Percentiles rank a stretch among this genome's conserved stretches.
Evolutionary conservation across 225 moss, liverwort and hornwort species (phyloP).

Genomic region (Antitrichia curtipendula): DNA sequence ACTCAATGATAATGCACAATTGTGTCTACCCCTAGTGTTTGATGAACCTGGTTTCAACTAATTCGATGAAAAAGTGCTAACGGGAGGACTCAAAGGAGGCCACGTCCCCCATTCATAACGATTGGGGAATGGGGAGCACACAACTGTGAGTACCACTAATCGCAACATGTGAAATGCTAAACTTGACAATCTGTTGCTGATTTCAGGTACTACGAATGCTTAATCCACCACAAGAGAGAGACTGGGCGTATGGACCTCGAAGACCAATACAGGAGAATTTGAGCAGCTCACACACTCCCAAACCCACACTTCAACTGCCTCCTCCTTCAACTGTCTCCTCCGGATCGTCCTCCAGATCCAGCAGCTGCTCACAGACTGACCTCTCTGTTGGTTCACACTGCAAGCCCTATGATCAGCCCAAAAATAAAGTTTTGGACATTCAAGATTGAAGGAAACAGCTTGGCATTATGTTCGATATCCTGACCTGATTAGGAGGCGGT

Average conservation of each 20-base stretch:
- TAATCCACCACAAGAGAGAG: conserved; percentile 16
- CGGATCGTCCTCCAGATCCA: conserved; percentile 15
- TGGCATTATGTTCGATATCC: not conserved
- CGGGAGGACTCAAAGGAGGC: not conserved
- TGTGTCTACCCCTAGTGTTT: not conserved
- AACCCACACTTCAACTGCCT: not conserved
- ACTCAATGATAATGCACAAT: not conserved
- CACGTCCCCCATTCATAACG: not conserved
- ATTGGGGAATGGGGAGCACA: not conserved
- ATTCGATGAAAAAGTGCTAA: not conserved
- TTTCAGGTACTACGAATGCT: conserved; percentile 31
- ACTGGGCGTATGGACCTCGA: conserved; percentile 1
- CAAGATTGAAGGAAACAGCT: not conserved
- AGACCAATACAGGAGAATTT: not conserved
- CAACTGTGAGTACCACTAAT: not conserved
- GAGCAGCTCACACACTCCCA: not conserved
- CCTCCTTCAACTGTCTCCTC: not conserved
- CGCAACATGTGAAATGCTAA: not conserved
- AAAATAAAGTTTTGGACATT: not conserved
- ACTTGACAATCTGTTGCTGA: not conserved
- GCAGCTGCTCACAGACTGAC: conserved; percentile 26
- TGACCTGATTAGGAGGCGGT: not conserved
- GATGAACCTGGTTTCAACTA: not conserved
- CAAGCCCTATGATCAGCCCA: not conserved
- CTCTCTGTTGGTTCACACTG: not conserved